A percentile compares a stretch with the other conserved stretches of the same genome.
phyloP scores from a whole-genome alignment of 192 early-diverging fungal species.

The Diversispora epigaea region DNA sequence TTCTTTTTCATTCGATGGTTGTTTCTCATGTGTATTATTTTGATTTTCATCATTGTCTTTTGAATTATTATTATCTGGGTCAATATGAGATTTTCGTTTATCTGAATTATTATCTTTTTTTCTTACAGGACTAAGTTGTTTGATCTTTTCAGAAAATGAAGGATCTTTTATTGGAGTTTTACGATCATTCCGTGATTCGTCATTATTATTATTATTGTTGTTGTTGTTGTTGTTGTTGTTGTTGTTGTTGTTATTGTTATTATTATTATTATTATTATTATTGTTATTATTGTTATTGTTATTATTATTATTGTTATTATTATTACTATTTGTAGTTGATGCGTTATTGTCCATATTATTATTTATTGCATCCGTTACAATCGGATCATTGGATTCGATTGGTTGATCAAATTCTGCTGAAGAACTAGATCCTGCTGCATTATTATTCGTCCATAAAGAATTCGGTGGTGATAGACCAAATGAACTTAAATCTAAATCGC shows the following conservation, averaged over 20 bases:
- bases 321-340: neutral
- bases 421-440: slow-evolving; percentile 7
- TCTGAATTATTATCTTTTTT: slow-evolving; percentile 17
- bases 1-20: neutral
- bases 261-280: too few species aligned
- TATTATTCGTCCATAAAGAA: slow-evolving; percentile 15
- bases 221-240: too few species aligned
- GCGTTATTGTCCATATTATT: too few species aligned
- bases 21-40: slow-evolving; percentile 20
- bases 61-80: slow-evolving; percentile 12
- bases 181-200: neutral
- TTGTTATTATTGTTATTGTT: too few species aligned
- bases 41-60: slow-evolving; percentile 24
- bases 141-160: slow-evolving; percentile 20
- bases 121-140: too few species aligned
- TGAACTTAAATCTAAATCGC: slow-evolving; percentile 38
- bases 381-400: neutral
- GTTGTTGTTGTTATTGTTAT: too few species aligned
- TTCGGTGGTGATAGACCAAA: slow-evolving; percentile 13
- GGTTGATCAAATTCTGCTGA: slow-evolving; percentile 5
- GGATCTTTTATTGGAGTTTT: slow-evolving; percentile 22
- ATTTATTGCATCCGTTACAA: neutral
- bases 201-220: too few species aligned
- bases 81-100: slow-evolving; percentile 26
- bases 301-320: neutral